phyloP scores from a whole-genome alignment of 345 rosid species.

The Hibiscus trionum region DNA sequence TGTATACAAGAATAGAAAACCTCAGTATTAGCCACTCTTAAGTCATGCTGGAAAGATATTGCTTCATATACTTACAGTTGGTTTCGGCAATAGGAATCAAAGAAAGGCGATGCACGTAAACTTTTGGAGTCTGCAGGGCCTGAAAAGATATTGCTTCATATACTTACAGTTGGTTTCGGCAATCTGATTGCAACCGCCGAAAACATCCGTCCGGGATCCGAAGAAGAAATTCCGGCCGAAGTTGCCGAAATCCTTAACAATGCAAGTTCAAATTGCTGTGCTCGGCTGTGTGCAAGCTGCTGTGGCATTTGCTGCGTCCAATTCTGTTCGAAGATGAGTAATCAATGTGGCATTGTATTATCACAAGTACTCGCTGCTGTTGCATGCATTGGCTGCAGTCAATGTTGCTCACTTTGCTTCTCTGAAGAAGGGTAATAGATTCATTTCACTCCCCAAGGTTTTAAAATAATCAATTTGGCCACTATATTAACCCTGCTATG shows the following conservation, averaged over 20 bases:
- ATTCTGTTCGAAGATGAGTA: constrained; percentile 58
- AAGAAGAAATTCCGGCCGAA: constrained; percentile 51
- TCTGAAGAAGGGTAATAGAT: constrained; percentile 28
- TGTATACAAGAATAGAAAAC: background rate
- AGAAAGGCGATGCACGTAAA: constrained; percentile 30
- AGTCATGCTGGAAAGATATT: too few relatives aligned
- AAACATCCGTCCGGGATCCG: constrained; percentile 52
- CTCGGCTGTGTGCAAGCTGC: constrained; percentile 40
- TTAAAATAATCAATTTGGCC: background rate
- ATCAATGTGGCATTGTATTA: constrained; percentile 48
- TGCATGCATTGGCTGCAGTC: constrained; percentile 72
- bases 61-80: too few relatives aligned
- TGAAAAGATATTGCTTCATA: constrained; percentile 27
- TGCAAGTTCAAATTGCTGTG: constrained; percentile 77
- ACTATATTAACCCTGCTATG: background rate
- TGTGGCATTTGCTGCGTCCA: constrained; percentile 84
- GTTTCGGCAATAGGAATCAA: constrained; percentile 27
- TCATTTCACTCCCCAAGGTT: background rate
- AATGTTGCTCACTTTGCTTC: constrained; percentile 78
- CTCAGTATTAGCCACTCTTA: background rate
- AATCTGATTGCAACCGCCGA: constrained; percentile 53
- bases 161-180: constrained; percentile 63
- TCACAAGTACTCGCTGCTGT: constrained; percentile 59
- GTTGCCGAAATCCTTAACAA: constrained; percentile 67
- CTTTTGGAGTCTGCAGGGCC: constrained; percentile 27